A percentile compares a stretch with the other conserved stretches of the same genome.
These are phyloP conservation scores for Pestalotiopsis sp. DNA, from an alignment of 2,329 filamentous ascomycete species.

Conservation along the genomic window DNA sequence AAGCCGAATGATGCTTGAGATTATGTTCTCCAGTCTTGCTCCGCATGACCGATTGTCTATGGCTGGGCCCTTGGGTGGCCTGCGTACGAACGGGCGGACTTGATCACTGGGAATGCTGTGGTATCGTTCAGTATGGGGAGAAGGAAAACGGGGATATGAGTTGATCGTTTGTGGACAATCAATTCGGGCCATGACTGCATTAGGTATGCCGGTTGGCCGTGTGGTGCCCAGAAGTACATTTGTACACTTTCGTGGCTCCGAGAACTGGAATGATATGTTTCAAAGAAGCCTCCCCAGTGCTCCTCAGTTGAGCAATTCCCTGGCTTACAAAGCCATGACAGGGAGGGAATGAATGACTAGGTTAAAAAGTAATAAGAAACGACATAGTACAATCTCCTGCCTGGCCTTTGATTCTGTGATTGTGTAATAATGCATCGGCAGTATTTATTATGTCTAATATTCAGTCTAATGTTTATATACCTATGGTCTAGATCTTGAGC, in stretches of 20 bases:
- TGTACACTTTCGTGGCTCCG: too few relatives aligned
- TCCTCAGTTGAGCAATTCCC: too few relatives aligned
- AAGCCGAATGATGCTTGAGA: slow-evolving; percentile 36
- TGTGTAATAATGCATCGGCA: background rate
- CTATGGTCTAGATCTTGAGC: background rate
- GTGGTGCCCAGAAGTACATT: too few relatives aligned
- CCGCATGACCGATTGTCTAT: background rate
- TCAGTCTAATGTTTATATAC: background rate
- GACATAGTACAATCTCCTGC: background rate
- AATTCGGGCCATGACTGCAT: too few relatives aligned
- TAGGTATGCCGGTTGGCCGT: too few relatives aligned
- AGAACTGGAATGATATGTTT: too few relatives aligned
- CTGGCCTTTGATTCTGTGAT: background rate
- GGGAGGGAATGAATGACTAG: too few relatives aligned
- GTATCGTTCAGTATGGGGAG: too few relatives aligned
- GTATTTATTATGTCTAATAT: background rate
- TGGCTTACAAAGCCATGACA: too few relatives aligned
- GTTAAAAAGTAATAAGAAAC: background rate
- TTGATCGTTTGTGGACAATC: too few relatives aligned
- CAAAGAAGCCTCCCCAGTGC: too few relatives aligned
- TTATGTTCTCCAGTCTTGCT: background rate
- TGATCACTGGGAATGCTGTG: background rate
- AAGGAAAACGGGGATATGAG: too few relatives aligned
- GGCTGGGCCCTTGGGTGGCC: background rate
- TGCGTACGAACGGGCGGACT: background rate